Evolutionary conservation across 805 yeast species (phyloP).

Genomic region (Wickerhamomyces hampshirensis): DNA sequence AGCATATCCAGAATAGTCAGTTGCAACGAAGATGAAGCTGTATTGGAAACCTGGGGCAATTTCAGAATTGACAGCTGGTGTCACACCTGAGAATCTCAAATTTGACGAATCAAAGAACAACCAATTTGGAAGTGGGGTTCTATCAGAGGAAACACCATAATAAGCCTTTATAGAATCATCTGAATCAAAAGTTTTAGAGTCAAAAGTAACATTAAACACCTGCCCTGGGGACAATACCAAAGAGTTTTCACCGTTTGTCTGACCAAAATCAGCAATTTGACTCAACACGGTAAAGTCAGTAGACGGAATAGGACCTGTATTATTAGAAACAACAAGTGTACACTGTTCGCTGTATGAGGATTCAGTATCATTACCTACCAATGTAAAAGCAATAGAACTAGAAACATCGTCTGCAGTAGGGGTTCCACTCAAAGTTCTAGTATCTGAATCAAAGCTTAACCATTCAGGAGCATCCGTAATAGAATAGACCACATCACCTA

Average conservation of each 20-base stretch:
- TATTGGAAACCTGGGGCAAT: constrained; percentile 84
- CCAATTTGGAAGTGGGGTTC: constrained; percentile 93
- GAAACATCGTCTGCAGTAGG: constrained; percentile 46
- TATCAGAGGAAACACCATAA: constrained; percentile 76
- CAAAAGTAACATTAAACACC: constrained; percentile 60
- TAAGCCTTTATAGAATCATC: constrained; percentile 53
- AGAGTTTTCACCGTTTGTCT: constrained; percentile 72
- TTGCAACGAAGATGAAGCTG: constrained; percentile 67
- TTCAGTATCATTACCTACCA: constrained; percentile 73
- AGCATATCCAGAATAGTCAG: constrained; percentile 71
- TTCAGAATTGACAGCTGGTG: constrained; percentile 79
- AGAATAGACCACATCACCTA: constrained; percentile 46
- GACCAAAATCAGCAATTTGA: constrained; percentile 60
- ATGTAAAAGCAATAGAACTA: constrained; percentile 41
- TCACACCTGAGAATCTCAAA: constrained; percentile 76
- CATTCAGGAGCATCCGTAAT: constrained; percentile 66
- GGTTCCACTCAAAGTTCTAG: constrained; percentile 66
- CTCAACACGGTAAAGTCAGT: constrained; percentile 39
- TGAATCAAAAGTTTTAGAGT: constrained; percentile 54
- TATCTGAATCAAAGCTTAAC: constrained; percentile 63
- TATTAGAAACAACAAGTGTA: constrained; percentile 53
- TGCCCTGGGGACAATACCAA: constrained; percentile 70
- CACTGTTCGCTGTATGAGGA: constrained; percentile 43
- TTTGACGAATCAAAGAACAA: constrained; percentile 56
- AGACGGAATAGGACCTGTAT: constrained; percentile 48